phyloP scores from a whole-genome alignment of 257 asterid genomes.

The Thymus mandschuricus region DNA sequence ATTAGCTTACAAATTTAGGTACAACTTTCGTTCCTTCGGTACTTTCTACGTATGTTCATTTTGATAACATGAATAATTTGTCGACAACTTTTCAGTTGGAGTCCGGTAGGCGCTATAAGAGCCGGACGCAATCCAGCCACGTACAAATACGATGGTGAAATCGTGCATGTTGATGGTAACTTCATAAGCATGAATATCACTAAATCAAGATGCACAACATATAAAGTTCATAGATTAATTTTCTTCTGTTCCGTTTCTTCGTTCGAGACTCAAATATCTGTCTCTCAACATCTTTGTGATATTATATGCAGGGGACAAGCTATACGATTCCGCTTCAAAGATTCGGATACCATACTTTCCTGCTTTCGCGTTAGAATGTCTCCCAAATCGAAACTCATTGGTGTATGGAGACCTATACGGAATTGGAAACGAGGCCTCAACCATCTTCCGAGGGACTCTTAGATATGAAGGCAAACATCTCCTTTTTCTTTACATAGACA shows the following conservation, averaged over 20 bases:
- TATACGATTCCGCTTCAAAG: conserved; percentile 85
- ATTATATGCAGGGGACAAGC: conserved; percentile 66
- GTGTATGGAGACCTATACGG: conserved; percentile 87
- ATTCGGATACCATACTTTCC: conserved; percentile 76
- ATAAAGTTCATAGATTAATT: neutral
- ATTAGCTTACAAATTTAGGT: conserved; percentile 95
- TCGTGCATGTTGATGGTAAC: conserved; percentile 79
- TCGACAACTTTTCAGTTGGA: conserved; percentile 72
- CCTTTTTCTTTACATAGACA: conserved; percentile 12
- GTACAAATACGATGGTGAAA: conserved; percentile 70
- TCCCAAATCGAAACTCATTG: conserved; percentile 90
- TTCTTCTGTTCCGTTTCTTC: neutral
- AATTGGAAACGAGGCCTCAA: conserved; percentile 77
- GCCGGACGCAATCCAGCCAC: conserved; percentile 85
- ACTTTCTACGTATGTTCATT: neutral
- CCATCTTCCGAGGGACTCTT: conserved; percentile 91
- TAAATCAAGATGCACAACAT: no score
- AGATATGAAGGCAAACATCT: conserved; percentile 78
- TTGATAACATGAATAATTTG: neutral
- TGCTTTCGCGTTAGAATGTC: conserved; percentile 95
- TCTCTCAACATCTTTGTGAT: neutral
- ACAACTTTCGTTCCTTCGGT: conserved; percentile 18
- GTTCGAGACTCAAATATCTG: neutral
- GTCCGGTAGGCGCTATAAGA: conserved; percentile 91
- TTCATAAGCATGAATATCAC: conserved; percentile 17